Evolutionary conservation across 768 basidiomycete genomes (phyloP).

Genomic region (Saitozyma podzolica): DNA sequence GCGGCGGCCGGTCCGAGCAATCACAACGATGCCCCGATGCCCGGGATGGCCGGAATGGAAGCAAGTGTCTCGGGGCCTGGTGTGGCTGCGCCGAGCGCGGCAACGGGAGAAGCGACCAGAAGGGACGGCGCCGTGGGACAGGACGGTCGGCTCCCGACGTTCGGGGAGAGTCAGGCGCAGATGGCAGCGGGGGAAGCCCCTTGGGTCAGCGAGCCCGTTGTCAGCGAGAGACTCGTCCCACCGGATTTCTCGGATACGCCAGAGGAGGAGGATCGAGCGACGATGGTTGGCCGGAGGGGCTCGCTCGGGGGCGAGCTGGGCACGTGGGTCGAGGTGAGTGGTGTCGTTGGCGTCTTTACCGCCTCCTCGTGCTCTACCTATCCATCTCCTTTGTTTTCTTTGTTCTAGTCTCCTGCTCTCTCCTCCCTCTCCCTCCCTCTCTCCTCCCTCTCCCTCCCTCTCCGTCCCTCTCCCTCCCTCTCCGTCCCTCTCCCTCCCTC

Average conservation of each 20-base stretch:
- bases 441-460: not conserved
- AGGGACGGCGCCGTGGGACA: not conserved
- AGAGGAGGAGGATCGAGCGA: constrained; percentile 17
- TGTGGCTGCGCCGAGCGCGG: too few relatives aligned
- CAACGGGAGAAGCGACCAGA: too few relatives aligned
- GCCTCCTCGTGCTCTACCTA: too few relatives aligned
- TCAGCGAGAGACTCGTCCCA: constrained; percentile 18
- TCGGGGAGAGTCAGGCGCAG: constrained; percentile 37
- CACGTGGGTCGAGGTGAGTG: constrained; percentile 44
- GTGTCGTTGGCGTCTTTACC: too few relatives aligned
- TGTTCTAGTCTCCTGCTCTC: too few relatives aligned
- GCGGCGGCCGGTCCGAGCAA: constrained; percentile 7
- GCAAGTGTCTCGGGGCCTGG: too few relatives aligned
- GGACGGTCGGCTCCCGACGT: constrained; percentile 29
- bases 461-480: not conserved
- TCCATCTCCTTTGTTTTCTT: too few relatives aligned
- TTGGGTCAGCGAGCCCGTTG: constrained; percentile 9
- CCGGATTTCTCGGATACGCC: constrained; percentile 11
- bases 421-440: not conserved
- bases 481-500: not conserved
- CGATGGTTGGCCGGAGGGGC: constrained; percentile 28
- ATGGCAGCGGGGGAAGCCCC: constrained; percentile 31
- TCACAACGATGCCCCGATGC: not conserved
- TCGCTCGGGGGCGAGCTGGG: constrained; percentile 40
- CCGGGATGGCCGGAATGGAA: not conserved